phyloP scores from a whole-genome alignment of 768 basidiomycete species.

The Sarcodon aspratus region DNA sequence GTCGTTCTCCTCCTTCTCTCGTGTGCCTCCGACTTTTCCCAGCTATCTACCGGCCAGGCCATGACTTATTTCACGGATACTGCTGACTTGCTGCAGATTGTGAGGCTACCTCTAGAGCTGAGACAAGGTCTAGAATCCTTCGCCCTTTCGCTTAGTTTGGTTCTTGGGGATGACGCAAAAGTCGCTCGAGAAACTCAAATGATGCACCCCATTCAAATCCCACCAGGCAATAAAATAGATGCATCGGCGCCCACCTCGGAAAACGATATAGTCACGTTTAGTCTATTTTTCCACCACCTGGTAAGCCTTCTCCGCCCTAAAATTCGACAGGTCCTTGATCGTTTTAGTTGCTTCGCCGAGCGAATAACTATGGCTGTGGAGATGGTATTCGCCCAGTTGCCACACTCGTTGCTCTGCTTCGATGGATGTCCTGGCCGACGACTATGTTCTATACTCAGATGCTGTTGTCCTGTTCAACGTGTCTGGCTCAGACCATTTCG shows the following conservation, averaged over 20 bases:
- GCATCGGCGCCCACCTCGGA: slow-evolving; percentile 45
- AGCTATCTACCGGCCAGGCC: slow-evolving; percentile 51
- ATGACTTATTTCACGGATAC: slow-evolving; percentile 35
- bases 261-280: slow-evolving; percentile 53
- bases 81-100: slow-evolving; percentile 39
- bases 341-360: slow-evolving; percentile 44
- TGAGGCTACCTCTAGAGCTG: slow-evolving; percentile 39
- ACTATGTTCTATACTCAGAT: slow-evolving; percentile 34
- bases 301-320: slow-evolving; percentile 23
- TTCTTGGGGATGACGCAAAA: slow-evolving; percentile 62
- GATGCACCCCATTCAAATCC: slow-evolving; percentile 51
- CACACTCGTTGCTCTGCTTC: slow-evolving; percentile 11
- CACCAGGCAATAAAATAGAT: slow-evolving; percentile 42
- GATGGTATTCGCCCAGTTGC: slow-evolving; percentile 23
- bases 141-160: slow-evolving; percentile 42
- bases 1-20: slow-evolving; percentile 52
- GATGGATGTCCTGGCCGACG: slow-evolving; percentile 15
- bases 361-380: slow-evolving; percentile 53
- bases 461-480: slow-evolving; percentile 49
- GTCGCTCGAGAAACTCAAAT: slow-evolving; percentile 60
- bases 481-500: slow-evolving; percentile 39
- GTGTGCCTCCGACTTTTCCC: slow-evolving; percentile 48
- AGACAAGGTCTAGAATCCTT: slow-evolving; percentile 51
- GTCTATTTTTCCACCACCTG: slow-evolving; percentile 48
- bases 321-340: not conserved